phyloP scores from a whole-genome alignment of 371 early-diverging fungal species.

The Coemansia sp. region DNA sequence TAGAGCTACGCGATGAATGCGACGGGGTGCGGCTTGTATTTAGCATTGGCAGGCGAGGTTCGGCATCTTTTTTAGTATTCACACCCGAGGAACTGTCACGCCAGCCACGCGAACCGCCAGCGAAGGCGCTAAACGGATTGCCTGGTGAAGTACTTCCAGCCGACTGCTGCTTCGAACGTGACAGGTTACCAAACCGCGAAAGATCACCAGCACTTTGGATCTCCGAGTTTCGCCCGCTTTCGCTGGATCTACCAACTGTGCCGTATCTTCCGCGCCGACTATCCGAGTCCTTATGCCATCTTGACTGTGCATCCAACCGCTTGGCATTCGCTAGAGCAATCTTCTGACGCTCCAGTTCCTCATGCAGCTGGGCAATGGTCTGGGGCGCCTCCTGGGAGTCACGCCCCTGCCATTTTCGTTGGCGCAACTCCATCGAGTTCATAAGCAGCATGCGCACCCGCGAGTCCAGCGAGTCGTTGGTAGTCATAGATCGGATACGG shows the following conservation, averaged over 20 bases:
- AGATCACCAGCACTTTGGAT: constrained; percentile 61
- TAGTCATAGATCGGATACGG: constrained; percentile 68
- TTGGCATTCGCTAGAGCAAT: constrained; percentile 38
- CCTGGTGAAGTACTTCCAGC: constrained; percentile 60
- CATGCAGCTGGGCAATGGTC: constrained; percentile 85
- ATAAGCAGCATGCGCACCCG: constrained; percentile 89
- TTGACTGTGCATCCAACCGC: neutral
- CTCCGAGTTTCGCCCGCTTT: constrained; percentile 52
- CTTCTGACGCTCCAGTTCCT: constrained; percentile 64
- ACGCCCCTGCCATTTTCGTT: constrained; percentile 72
- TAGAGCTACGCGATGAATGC: constrained; percentile 6
- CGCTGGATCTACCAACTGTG: constrained; percentile 51
- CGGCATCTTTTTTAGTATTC: constrained; percentile 10
- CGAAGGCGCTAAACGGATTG: constrained; percentile 52
- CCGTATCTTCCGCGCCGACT: constrained; percentile 64
- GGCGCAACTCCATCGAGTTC: constrained; percentile 87
- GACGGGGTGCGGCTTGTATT: constrained; percentile 4
- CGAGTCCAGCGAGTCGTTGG: constrained; percentile 64
- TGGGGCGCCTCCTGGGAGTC: constrained; percentile 69
- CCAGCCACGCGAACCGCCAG: constrained; percentile 15
- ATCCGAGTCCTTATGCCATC: constrained; percentile 46
- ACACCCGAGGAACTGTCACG: constrained; percentile 35
- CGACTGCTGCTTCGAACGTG: constrained; percentile 56
- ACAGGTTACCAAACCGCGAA: constrained; percentile 74
- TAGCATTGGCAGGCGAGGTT: constrained; percentile 9